Conservation (phyloP, 495 filamentous ascomycete genomes). For the Cryomyces minteri region DNA sequence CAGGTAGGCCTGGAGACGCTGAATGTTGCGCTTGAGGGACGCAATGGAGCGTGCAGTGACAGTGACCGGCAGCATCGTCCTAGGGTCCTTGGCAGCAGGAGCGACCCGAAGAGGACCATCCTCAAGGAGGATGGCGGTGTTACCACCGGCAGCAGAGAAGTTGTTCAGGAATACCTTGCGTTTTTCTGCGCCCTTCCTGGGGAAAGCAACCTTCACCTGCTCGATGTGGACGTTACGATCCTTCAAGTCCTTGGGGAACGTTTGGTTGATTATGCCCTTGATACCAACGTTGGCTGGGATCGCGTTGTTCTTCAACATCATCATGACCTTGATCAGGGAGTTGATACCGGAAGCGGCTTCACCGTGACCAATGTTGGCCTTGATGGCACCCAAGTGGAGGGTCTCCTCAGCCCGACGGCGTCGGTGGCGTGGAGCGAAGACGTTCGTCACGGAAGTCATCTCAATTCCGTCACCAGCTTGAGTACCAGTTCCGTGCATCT, state of each 20-base stretch:
- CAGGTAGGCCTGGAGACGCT: conserved; percentile 30
- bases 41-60: conserved; percentile 34
- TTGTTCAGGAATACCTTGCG: conserved; percentile 40
- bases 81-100: conserved; percentile 31
- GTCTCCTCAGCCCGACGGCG: conserved; percentile 47
- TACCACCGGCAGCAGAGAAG: conserved; percentile 25
- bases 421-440: conserved; percentile 58
- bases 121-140: conserved; percentile 30
- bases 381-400: conserved; percentile 67
- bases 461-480: conserved; percentile 26
- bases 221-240: conserved; percentile 63
- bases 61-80: conserved; percentile 29
- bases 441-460: conserved; percentile 34
- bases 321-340: conserved; percentile 62
- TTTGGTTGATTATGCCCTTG: conserved; percentile 65
- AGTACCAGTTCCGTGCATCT: conserved; percentile 32
- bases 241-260: conserved; percentile 55
- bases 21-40: conserved; percentile 36
- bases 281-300: conserved; percentile 85
- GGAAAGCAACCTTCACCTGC: conserved; percentile 38
- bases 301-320: conserved; percentile 71
- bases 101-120: conserved; percentile 28
- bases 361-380: conserved; percentile 80
- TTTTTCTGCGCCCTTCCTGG: conserved; percentile 38
- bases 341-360: conserved; percentile 78